These are phyloP conservation scores for Smittium mucronatum DNA, from an alignment of 371 early-diverging fungal genomes.

Conservation along the genomic window DNA sequence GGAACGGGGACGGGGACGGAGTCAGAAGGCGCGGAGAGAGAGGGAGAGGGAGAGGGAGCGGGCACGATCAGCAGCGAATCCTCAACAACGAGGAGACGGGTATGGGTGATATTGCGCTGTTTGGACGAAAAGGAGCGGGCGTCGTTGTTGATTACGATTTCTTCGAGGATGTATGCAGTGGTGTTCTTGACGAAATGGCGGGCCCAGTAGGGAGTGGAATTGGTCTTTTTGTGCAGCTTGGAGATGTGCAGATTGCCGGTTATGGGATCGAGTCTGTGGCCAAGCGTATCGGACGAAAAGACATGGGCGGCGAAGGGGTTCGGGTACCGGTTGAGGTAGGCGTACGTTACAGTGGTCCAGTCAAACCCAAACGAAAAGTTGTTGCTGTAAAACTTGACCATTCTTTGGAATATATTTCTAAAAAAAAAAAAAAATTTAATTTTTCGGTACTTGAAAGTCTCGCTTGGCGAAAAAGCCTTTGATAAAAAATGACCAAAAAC, in stretches of 20 bases:
- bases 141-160: constrained; percentile 69
- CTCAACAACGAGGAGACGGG: constrained; percentile 80
- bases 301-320: constrained; percentile 96
- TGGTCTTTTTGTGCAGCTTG: constrained; percentile 76
- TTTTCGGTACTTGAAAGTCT: too few species aligned
- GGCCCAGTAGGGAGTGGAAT: constrained; percentile 80
- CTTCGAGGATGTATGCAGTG: constrained; percentile 32
- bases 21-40: constrained; percentile 30
- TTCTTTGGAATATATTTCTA: neutral
- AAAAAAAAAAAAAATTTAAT: too few species aligned
- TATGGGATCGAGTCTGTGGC: constrained; percentile 62
- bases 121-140: constrained; percentile 62
- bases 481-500: too few species aligned
- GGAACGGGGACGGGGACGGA: neutral
- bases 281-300: constrained; percentile 77
- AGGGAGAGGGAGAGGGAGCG: neutral
- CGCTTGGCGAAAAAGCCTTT: too few species aligned
- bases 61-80: constrained; percentile 62
- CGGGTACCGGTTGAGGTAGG: constrained; percentile 88
- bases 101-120: constrained; percentile 82
- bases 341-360: constrained; percentile 76
- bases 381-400: constrained; percentile 3
- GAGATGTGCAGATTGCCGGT: constrained; percentile 73
- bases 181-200: constrained; percentile 32
- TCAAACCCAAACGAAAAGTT: neutral